Evolutionary conservation across 164 flowering plant genomes (phyloP).

Genomic region (Stephania yunnanensis): DNA sequence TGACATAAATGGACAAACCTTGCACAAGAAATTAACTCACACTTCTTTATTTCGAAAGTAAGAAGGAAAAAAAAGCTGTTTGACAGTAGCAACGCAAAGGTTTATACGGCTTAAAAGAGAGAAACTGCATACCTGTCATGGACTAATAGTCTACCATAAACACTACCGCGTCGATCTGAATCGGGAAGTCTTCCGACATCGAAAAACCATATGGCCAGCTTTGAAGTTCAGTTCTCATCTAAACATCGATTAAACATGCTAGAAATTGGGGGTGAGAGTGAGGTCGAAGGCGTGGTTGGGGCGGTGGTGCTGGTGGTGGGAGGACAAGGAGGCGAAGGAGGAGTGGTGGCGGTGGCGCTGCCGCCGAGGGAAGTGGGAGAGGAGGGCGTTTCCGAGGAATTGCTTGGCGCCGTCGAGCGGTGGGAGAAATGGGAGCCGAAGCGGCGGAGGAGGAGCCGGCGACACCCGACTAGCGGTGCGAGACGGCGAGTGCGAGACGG

Average conservation of each 20-base stretch:
- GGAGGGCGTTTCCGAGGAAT: too few relatives aligned
- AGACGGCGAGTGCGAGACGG: too few relatives aligned
- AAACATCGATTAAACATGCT: not conserved
- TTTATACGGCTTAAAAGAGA: not conserved
- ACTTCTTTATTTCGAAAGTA: not conserved
- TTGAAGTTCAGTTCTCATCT: conserved; percentile 60
- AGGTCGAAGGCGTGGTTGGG: too few relatives aligned
- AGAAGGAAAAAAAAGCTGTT: not conserved
- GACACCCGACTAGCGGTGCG: too few relatives aligned
- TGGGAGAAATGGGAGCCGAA: too few relatives aligned
- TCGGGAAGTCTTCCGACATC: conserved; percentile 54
- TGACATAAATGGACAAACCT: conserved; percentile 43
- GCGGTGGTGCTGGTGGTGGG: too few relatives aligned
- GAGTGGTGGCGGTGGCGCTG: too few relatives aligned
- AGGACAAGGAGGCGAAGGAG: too few relatives aligned
- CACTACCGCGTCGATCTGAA: conserved; percentile 46
- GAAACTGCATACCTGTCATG: conserved; percentile 39
- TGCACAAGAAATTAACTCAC: not conserved
- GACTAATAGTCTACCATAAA: conserved; percentile 58
- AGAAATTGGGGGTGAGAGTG: too few relatives aligned
- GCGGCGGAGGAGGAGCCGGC: too few relatives aligned
- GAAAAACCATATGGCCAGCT: conserved; percentile 87
- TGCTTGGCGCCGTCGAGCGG: too few relatives aligned
- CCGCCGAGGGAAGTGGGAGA: too few relatives aligned
- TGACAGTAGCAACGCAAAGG: not conserved